Evolutionary conservation across 2,329 filamentous ascomycete genomes (phyloP).

Genomic region (Ceratocystis albifundus): DNA sequence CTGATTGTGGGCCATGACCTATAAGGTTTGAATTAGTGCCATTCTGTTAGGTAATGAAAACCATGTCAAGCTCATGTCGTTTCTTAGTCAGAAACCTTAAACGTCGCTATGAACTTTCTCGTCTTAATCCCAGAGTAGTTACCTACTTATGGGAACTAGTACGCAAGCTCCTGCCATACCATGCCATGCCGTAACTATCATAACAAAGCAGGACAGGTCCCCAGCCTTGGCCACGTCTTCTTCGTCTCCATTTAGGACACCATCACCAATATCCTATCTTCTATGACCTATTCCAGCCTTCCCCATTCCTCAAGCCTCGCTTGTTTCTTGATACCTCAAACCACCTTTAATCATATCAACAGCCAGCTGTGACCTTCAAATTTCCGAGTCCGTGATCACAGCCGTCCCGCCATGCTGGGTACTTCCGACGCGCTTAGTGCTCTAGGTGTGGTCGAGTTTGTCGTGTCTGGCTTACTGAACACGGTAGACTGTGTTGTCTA

Average conservation of each 20-base stretch:
- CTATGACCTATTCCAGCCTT: not conserved
- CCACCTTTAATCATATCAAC: not conserved
- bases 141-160: not conserved
- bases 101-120: not conserved
- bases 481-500: slow-evolving; percentile 17
- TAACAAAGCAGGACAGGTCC: not conserved
- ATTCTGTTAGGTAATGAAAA: slow-evolving; percentile 8
- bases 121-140: not conserved
- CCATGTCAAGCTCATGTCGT: not conserved
- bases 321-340: not conserved
- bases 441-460: not conserved
- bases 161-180: not conserved
- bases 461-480: not conserved
- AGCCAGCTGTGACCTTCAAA: not conserved
- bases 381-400: not conserved
- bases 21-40: not conserved
- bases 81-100: not conserved
- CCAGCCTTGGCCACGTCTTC: not conserved
- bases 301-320: not conserved
- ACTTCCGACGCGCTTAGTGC: not conserved
- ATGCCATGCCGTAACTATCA: not conserved
- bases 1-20: slow-evolving; percentile 1
- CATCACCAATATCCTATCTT: not conserved
- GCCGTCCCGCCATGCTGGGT: not conserved
- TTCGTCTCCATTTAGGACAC: not conserved